These are phyloP conservation scores for Backusella tuberculispora DNA, from an alignment of 192 early-diverging fungal species.

Conservation along the genomic window DNA sequence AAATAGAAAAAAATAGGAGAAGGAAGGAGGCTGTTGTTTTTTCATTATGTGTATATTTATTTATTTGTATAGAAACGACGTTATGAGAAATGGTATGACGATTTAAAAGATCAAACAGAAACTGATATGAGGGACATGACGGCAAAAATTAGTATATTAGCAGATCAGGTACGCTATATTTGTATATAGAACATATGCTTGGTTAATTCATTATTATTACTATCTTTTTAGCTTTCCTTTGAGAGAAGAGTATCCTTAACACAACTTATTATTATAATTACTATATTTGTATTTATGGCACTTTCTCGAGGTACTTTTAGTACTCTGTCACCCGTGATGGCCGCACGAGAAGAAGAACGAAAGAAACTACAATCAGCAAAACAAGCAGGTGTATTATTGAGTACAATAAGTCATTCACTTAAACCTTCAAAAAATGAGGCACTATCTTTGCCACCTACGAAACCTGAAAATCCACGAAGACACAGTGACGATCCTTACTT, in stretches of 20 bases:
- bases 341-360: constrained; percentile 40
- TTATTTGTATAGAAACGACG: constrained; percentile 43
- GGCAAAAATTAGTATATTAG: constrained; percentile 48
- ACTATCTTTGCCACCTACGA: neutral
- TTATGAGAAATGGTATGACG: constrained; percentile 53
- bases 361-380: constrained; percentile 32
- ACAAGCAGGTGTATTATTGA: neutral
- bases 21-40: neutral
- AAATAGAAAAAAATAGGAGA: neutral
- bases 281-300: constrained; percentile 44
- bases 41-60: neutral
- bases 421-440: neutral
- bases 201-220: neutral
- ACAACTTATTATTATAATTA: constrained; percentile 40
- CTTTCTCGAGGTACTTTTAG: constrained; percentile 48
- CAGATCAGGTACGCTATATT: constrained; percentile 44
- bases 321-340: constrained; percentile 41
- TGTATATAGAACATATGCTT: neutral
- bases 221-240: constrained; percentile 43
- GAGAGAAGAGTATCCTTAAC: constrained; percentile 47
- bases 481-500: constrained; percentile 13
- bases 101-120: constrained; percentile 45
- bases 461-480: neutral
- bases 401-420: neutral
- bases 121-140: constrained; percentile 46